phyloP scores from a whole-genome alignment of 495 filamentous ascomycete species.

The Trichoderma asperelloides region DNA sequence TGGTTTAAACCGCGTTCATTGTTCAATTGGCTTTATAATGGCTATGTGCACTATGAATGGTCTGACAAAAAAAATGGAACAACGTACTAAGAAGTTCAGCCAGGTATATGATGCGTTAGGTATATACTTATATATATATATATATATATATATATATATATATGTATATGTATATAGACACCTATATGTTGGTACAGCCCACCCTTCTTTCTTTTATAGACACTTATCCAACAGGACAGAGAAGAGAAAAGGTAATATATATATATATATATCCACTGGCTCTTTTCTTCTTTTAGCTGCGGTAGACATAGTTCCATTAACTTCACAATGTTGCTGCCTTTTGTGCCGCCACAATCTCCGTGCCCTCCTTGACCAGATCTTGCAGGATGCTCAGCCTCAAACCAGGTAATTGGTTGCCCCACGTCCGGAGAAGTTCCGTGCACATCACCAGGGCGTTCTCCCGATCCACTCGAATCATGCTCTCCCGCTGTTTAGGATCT shows the following conservation, averaged over 20 bases:
- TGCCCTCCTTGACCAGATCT: constrained; percentile 27
- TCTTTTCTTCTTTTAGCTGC: background rate
- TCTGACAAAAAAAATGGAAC: background rate
- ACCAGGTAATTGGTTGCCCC: constrained; percentile 29
- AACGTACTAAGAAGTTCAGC: too few species aligned
- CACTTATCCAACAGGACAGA: background rate
- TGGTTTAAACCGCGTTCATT: background rate
- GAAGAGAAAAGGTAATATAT: background rate
- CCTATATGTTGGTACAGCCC: background rate
- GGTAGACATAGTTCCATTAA: background rate
- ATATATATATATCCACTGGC: too few species aligned
- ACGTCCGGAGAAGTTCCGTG: constrained; percentile 46
- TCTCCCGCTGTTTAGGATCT: constrained; percentile 20
- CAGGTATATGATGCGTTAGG: too few species aligned
- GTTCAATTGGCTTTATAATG: background rate
- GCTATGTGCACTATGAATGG: background rate
- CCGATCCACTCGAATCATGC: constrained; percentile 41
- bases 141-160: too few species aligned
- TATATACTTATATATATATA: background rate
- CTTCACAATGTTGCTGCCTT: constrained; percentile 7
- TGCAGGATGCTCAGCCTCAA: constrained; percentile 25
- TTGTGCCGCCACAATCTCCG: constrained; percentile 23
- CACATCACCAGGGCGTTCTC: constrained; percentile 58
- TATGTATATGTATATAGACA: background rate
- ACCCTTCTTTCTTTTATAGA: background rate